Conservation (phyloP, 1,284 basidiomycete species). For the Cutaneotrichosporon sp. region DNA sequence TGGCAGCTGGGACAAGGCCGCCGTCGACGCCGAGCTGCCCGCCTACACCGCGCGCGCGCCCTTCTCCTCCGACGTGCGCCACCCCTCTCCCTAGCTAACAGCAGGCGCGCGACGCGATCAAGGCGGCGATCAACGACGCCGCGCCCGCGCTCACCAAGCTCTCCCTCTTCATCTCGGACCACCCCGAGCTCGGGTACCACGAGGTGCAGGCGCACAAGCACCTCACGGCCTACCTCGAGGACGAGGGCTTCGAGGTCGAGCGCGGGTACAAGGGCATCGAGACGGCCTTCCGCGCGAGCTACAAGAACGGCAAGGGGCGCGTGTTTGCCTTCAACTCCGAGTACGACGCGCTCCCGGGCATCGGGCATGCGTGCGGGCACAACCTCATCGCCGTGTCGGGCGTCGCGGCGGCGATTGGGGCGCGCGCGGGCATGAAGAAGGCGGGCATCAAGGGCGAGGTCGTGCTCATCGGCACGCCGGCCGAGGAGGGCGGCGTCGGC, state of each 20-base stretch:
- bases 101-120: slow-evolving; percentile 22
- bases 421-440: slow-evolving; percentile 67
- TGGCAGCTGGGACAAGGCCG: neutral
- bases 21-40: slow-evolving; percentile 3
- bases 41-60: neutral
- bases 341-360: slow-evolving; percentile 50
- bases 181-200: slow-evolving; percentile 46
- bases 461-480: slow-evolving; percentile 80
- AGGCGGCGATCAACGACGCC: slow-evolving; percentile 12
- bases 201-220: slow-evolving; percentile 35
- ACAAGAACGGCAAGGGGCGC: slow-evolving; percentile 59
- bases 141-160: slow-evolving; percentile 41
- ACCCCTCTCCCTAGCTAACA: neutral
- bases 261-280: slow-evolving; percentile 52
- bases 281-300: slow-evolving; percentile 68
- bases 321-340: slow-evolving; percentile 74
- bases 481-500: slow-evolving; percentile 77
- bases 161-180: slow-evolving; percentile 44
- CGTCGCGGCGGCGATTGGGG: slow-evolving; percentile 70
- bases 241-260: slow-evolving; percentile 39
- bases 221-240: slow-evolving; percentile 35
- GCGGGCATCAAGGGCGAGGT: slow-evolving; percentile 70
- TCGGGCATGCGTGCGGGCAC: slow-evolving; percentile 81
- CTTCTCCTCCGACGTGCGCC: neutral
- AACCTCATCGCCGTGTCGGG: slow-evolving; percentile 82